Percentiles rank a stretch among this genome's conserved stretches.
Conservation (phyloP, 352 stramenopile species). For the Globisporangium cederbergense region DNA sequence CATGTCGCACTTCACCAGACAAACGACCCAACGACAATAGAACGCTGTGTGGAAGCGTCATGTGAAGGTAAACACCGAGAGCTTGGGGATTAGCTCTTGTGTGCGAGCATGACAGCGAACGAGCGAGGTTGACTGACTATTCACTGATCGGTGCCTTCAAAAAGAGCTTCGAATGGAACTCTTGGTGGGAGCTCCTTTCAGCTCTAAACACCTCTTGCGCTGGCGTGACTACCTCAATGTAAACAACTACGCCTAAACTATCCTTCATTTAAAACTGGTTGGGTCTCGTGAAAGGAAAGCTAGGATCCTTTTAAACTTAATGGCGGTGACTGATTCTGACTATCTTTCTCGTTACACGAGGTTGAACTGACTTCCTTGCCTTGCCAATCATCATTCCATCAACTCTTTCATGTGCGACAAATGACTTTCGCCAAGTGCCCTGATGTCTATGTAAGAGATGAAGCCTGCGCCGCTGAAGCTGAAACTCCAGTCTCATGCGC, state of each 20-base stretch:
- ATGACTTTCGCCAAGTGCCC: no score
- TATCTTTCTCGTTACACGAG: background rate
- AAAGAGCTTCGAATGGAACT: slow-evolving; percentile 1
- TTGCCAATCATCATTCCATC: no score
- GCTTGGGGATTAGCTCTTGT: background rate
- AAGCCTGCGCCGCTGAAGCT: no score
- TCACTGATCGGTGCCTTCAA: background rate
- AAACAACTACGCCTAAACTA: background rate
- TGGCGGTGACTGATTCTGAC: background rate
- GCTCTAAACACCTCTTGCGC: background rate
- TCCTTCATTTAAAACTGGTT: no score
- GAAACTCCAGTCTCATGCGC: no score
- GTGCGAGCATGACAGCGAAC: background rate
- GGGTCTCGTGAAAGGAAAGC: background rate
- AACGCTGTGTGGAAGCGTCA: background rate
- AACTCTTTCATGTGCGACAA: no score
- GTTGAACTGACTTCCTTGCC: background rate
- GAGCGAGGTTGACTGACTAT: no score
- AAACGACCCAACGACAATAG: background rate
- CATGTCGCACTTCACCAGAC: background rate
- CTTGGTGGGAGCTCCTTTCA: no score
- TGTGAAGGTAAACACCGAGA: slow-evolving; percentile 1
- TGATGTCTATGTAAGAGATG: no score
- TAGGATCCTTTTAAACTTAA: background rate
- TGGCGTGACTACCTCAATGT: background rate